phyloP scores from a whole-genome alignment of 495 filamentous ascomycete genomes.

The Aspergillus avenaceus region DNA sequence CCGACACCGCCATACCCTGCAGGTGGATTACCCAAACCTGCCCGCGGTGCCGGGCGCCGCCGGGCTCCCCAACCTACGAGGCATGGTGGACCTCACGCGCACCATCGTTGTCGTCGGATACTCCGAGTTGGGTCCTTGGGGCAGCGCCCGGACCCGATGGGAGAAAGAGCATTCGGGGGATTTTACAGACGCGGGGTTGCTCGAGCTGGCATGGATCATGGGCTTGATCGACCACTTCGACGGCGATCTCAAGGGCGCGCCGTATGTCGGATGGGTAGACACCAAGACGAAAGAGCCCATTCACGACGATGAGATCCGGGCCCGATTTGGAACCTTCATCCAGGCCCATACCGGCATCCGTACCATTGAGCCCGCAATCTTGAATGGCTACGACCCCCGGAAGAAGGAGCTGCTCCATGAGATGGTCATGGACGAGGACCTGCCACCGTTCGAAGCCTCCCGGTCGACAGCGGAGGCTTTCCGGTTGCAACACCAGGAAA shows the following conservation, averaged over 20 bases:
- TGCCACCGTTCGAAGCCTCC: conserved; percentile 94
- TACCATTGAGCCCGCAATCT: conserved; percentile 94
- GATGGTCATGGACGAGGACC: conserved; percentile 91
- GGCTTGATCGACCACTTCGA: conserved; percentile 98
- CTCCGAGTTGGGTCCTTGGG: conserved; percentile 94
- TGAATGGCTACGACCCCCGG: conserved; percentile 95
- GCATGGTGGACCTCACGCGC: conserved; percentile 98
- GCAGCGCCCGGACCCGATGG: conserved; percentile 96
- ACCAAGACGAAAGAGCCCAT: conserved; percentile 90
- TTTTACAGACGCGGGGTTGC: conserved; percentile 95
- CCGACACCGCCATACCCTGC: too few species aligned
- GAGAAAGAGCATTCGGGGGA: conserved; percentile 97
- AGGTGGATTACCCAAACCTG: too few species aligned
- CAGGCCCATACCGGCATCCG: conserved; percentile 97
- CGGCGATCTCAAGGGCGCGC: conserved; percentile 94
- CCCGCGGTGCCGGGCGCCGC: too few species aligned
- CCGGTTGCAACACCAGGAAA: conserved; percentile 92
- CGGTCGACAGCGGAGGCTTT: conserved; percentile 98
- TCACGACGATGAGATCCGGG: conserved; percentile 95
- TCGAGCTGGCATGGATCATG: conserved; percentile 99
- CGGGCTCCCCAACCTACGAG: too few species aligned
- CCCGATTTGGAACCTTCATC: conserved; percentile 93
- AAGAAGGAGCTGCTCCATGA: conserved; percentile 98
- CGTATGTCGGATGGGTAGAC: conserved; percentile 97
- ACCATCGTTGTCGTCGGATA: conserved; percentile 97